Evolutionary conservation across 2,329 filamentous ascomycete species (phyloP).

Genomic region (Pyrenophora seminiperda): DNA sequence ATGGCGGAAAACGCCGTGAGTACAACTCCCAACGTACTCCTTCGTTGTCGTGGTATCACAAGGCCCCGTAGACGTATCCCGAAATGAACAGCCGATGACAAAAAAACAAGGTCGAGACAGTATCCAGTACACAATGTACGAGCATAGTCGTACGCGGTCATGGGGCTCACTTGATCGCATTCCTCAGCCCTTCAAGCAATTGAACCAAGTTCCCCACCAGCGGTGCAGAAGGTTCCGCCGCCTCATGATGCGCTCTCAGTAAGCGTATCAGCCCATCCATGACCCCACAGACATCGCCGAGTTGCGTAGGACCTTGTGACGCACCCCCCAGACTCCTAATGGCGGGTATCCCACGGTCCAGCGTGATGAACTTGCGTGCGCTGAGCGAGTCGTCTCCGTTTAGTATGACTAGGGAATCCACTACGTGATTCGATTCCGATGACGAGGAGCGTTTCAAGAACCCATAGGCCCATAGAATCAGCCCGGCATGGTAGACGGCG

Average conservation of each 20-base stretch:
- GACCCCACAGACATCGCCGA: slow-evolving; percentile 63
- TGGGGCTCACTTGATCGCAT: slow-evolving; percentile 49
- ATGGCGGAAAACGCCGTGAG: no score
- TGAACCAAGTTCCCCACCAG: slow-evolving; percentile 71
- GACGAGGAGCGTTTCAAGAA: slow-evolving; percentile 52
- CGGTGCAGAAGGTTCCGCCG: slow-evolving; percentile 53
- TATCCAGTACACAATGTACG: not conserved
- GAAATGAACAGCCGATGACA: no score
- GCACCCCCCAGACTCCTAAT: slow-evolving; percentile 44
- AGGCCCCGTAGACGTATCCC: no score
- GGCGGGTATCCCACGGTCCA: slow-evolving; percentile 61
- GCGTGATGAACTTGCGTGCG: slow-evolving; percentile 62
- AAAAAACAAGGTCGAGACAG: no score
- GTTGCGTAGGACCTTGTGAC: slow-evolving; percentile 32
- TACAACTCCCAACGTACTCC: no score
- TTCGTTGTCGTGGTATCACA: no score
- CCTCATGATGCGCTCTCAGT: slow-evolving; percentile 58
- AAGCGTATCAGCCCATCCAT: slow-evolving; percentile 65
- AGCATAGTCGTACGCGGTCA: not conserved
- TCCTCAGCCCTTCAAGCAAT: slow-evolving; percentile 65
- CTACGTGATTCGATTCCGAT: slow-evolving; percentile 42
- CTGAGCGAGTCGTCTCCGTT: slow-evolving; percentile 61
- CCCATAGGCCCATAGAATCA: slow-evolving; percentile 73
- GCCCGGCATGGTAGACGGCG: slow-evolving; percentile 69
- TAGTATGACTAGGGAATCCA: slow-evolving; percentile 50